These are phyloP conservation scores for Globisporangium lucens DNA, from an alignment of 352 stramenopile genomes.

Conservation along the genomic window DNA sequence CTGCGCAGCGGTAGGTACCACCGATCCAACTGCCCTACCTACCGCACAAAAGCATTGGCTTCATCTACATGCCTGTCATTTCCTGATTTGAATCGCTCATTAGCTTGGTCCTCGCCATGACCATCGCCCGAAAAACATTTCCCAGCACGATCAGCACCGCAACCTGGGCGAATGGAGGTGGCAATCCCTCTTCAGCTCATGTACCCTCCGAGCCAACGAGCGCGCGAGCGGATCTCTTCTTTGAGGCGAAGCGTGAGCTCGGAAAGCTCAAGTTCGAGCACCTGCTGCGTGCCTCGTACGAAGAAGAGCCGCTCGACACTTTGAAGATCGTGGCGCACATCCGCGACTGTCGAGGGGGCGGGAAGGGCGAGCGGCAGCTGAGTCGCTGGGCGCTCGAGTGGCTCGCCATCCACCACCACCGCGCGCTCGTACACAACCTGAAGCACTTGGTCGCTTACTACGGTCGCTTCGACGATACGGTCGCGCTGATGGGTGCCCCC, in stretches of 20 bases:
- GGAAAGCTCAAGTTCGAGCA: constrained; percentile 21
- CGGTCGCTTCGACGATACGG: constrained; percentile 44
- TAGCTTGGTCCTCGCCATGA: no score
- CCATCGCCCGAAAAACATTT: no score
- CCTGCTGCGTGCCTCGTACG: constrained; percentile 36
- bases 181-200: no score
- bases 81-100: neutral
- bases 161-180: no score
- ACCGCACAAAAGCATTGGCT: neutral
- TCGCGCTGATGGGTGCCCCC: constrained; percentile 35
- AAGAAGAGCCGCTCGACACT: constrained; percentile 42
- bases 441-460: constrained; percentile 33
- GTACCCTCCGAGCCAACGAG: no score
- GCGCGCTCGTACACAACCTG: constrained; percentile 44
- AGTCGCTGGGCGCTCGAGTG: constrained; percentile 32
- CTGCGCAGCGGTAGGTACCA: neutral
- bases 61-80: neutral
- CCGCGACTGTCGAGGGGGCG: constrained; percentile 39
- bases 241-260: constrained; percentile 24
- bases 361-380: constrained; percentile 42
- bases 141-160: no score
- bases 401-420: constrained; percentile 26
- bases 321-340: constrained; percentile 53
- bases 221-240: constrained; percentile 21
- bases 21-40: neutral